Evolutionary conservation across 2,329 filamentous ascomycete genomes (phyloP), one percentile per base, ranked within the genome.

Genomic region (Cladorrhinum sp.): DNA sequence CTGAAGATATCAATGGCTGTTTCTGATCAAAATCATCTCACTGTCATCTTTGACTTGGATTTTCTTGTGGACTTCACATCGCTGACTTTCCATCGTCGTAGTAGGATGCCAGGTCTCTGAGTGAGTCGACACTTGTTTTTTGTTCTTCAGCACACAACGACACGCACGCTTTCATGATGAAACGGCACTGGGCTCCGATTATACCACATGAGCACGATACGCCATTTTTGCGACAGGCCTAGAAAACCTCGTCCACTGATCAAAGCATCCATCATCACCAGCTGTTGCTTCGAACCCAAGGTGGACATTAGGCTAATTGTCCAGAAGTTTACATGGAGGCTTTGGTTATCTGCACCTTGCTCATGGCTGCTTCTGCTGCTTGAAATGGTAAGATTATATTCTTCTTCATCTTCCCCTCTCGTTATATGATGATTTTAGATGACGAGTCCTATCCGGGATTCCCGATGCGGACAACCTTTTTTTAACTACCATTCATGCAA

Each of bases 201-300:
- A 46, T 70, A 76, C 75, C 70, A 72, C 80, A 86, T 86, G 92
- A 92, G 92, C 81, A 76, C 30, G 90, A 92, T 86, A 85, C 89
- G 86, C 91, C 92, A 91, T 79, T 84, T 72, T 90, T 91, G 91
- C 78, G 92, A 91, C 92, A 96, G 92, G 92, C 92, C 91, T 96
- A 96, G 92, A 96, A 96, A 96, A 96, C 93, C 92, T 96, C 87
- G 92, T 91, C 92, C 90, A 94, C 92, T 96, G 92, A 96, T 79
- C 68, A 68, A 67, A 36, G 42, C 64, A 69, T 48, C 50, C 51
- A 60, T 24, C 23, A 33, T 48, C 55, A 55, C 50, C 39, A 46
- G 2, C 20, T 57, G 24, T 28, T 55, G 26, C 39, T 20, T 58
- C 18, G 33, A 57, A 16, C 36, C 23, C 9, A 50, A 23, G 46